Evolutionary conservation across 495 filamentous ascomycete genomes (phyloP).

Genomic region (Penicillium bovifimosum): DNA sequence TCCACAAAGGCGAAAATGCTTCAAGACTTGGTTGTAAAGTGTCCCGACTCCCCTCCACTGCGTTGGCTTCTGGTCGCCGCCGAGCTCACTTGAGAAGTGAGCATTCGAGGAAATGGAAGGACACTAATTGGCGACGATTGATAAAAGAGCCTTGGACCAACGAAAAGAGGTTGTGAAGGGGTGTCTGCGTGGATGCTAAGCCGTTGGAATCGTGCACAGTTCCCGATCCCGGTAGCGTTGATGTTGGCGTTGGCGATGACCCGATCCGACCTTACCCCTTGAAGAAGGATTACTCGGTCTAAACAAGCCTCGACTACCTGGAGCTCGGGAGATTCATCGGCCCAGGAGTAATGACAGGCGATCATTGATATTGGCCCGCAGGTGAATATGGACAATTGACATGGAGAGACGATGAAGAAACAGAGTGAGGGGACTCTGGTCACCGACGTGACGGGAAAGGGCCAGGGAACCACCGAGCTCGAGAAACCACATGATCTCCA

Average conservation of each 20-base stretch:
- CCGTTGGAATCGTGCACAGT: neutral
- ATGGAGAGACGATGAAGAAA: constrained; percentile 19
- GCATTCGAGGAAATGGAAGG: neutral
- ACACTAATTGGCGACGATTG: neutral
- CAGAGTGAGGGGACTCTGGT: constrained; percentile 15
- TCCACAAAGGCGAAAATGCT: neutral
- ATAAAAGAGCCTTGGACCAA: neutral
- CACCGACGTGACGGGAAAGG: constrained; percentile 17
- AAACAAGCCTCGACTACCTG: too few species aligned
- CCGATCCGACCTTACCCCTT: constrained; percentile 4
- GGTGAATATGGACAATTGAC: neutral
- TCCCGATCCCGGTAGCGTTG: constrained; percentile 3
- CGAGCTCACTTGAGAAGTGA: neutral
- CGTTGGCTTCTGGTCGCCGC: neutral
- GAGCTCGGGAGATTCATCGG: too few species aligned
- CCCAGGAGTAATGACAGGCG: too few species aligned
- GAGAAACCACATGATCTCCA: neutral
- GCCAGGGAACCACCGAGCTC: neutral
- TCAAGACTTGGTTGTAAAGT: neutral
- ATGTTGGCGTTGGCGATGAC: neutral
- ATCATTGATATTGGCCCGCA: neutral
- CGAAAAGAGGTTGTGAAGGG: neutral
- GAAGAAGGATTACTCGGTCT: neutral
- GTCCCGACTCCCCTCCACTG: neutral
- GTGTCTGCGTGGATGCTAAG: neutral